Conservation (phyloP, 1,139 yeast genomes). For the Yamadazyma sp. region DNA sequence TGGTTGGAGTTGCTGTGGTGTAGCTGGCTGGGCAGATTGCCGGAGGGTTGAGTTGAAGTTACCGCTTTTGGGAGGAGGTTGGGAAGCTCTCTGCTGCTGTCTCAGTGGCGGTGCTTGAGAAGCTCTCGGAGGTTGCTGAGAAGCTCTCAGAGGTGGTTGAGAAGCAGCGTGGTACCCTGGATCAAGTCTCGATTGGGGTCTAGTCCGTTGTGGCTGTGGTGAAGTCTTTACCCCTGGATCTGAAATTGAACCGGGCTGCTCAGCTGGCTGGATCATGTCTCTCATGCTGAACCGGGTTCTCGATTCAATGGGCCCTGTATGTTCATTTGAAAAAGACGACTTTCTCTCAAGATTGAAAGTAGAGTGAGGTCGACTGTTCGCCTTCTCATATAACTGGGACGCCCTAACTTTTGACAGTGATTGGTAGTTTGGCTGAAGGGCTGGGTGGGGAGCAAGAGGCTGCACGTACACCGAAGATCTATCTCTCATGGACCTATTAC, state of each 20-base stretch:
- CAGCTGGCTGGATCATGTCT: conserved; percentile 4
- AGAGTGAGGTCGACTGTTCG: conserved; percentile 43
- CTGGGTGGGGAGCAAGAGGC: conserved; percentile 46
- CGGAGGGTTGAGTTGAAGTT: background rate
- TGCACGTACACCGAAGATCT: conserved; percentile 35
- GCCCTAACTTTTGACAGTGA: conserved; percentile 47
- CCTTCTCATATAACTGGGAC: conserved; percentile 51
- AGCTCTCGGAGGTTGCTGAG: conserved; percentile 7
- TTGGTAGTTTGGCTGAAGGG: conserved; percentile 37
- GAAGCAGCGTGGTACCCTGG: background rate
- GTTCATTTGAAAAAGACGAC: conserved; percentile 56
- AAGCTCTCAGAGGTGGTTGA: conserved; percentile 8
- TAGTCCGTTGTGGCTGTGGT: conserved; percentile 1
- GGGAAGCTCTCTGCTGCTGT: too few relatives aligned
- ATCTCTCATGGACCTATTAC: conserved; percentile 31
- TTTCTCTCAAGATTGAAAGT: conserved; percentile 38
- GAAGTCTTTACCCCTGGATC: too few relatives aligned
- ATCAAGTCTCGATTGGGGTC: conserved; percentile 1
- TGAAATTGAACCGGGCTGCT: too few relatives aligned
- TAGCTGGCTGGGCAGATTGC: background rate
- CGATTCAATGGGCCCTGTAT: conserved; percentile 7
- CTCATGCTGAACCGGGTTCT: conserved; percentile 14
- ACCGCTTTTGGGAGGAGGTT: background rate
- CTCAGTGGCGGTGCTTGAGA: too few relatives aligned
- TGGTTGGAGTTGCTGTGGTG: conserved; percentile 16